Evolutionary conservation across 208 protist genomes (phyloP).

Genomic region (Acanthamoeba pearcei): DNA sequence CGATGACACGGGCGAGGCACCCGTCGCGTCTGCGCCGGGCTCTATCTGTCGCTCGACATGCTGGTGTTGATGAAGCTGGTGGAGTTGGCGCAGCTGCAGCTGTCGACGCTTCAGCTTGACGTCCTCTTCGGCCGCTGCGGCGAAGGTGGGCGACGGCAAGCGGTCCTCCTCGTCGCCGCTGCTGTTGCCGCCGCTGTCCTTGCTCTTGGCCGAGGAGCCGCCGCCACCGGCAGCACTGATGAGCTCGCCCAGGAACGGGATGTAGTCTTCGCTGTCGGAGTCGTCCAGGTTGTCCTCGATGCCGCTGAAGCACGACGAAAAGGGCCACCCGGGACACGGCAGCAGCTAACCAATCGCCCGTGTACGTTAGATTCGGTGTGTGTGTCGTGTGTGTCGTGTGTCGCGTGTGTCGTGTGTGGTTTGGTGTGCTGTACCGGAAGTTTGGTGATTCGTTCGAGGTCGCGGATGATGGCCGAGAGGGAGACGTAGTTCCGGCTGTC

Average conservation of each 20-base stretch:
- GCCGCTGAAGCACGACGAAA: conserved; percentile 45
- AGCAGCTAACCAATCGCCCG: not conserved
- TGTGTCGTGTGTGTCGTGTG: too few relatives aligned
- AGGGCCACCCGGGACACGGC: conserved; percentile 57
- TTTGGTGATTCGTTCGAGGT: not conserved
- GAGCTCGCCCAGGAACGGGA: conserved; percentile 66
- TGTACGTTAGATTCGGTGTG: not conserved
- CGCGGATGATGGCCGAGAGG: conserved; percentile 40
- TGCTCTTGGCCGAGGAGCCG: not conserved
- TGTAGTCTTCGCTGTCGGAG: conserved; percentile 64
- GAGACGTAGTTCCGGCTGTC: conserved; percentile 50
- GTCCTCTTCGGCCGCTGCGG: not conserved
- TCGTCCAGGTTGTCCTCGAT: conserved; percentile 66
- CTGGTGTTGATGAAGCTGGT: not conserved
- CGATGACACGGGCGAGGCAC: not conserved
- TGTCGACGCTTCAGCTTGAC: not conserved
- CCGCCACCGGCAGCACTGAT: not conserved
- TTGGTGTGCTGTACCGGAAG: not conserved
- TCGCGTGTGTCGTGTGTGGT: not conserved
- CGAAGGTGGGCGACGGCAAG: not conserved
- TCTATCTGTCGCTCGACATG: not conserved
- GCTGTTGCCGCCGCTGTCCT: not conserved
- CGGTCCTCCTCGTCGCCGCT: not conserved
- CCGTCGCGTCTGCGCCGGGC: not conserved
- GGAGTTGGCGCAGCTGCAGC: conserved; percentile 22